A percentile compares a stretch with the other conserved stretches of the same genome.
These are phyloP conservation scores for Solanum sitiens DNA, from an alignment of 257 asterid species.

Conservation along the genomic window DNA sequence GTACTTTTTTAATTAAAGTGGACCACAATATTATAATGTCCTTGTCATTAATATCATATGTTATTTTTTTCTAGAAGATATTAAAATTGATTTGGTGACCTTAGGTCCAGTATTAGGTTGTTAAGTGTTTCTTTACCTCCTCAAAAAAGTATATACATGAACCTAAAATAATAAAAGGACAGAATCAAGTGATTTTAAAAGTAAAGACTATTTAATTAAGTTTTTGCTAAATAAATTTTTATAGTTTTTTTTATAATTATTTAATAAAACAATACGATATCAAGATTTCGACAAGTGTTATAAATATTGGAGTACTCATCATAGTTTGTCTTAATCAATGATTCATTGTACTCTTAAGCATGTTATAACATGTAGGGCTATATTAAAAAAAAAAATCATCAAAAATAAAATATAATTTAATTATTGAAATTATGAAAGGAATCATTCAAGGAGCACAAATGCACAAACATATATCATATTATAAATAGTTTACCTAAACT, in stretches of 20 bases:
- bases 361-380: neutral
- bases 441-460: neutral
- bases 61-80: neutral
- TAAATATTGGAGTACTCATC: neutral
- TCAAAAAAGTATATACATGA: neutral
- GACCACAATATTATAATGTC: neutral
- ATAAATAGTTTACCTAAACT: neutral
- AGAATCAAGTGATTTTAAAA: neutral
- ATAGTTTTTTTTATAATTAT: neutral
- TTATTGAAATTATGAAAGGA: neutral
- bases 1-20: neutral
- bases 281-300: neutral
- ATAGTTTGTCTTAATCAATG: neutral
- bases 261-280: neutral
- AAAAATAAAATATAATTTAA: too few relatives aligned
- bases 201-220: neutral
- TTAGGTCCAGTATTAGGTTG: neutral
- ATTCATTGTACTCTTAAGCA: neutral
- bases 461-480: neutral
- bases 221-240: neutral
- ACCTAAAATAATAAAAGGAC: neutral
- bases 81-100: neutral
- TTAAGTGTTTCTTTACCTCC: neutral
- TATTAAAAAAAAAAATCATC: too few relatives aligned
- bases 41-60: neutral